These are phyloP conservation scores for Psilocybe cubensis DNA, from an alignment of 768 basidiomycete genomes.

Conservation along the genomic window DNA sequence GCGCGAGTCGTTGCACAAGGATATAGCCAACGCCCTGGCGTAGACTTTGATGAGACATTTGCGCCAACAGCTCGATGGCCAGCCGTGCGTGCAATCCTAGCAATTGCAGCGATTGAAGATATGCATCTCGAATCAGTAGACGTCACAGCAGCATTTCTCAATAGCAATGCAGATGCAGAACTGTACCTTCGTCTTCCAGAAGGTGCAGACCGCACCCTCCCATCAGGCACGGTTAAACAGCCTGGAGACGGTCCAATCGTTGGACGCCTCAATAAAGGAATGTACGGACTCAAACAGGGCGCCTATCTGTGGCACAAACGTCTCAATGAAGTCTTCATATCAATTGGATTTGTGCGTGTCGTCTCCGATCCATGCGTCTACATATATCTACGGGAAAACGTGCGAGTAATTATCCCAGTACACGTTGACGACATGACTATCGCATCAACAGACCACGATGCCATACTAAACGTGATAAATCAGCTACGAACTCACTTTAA, in stretches of 20 bases:
- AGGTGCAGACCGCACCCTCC: constrained; percentile 21
- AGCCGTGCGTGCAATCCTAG: constrained; percentile 28
- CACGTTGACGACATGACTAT: constrained; percentile 21
- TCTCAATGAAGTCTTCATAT: constrained; percentile 23
- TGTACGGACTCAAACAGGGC: constrained; percentile 49
- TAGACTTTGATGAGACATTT: constrained; percentile 43
- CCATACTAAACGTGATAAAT: constrained; percentile 19
- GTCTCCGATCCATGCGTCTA: constrained; percentile 17
- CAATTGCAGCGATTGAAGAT: constrained; percentile 31
- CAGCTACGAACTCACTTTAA: constrained; percentile 30
- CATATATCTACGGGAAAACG: constrained; percentile 26
- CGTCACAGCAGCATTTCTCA: constrained; percentile 35
- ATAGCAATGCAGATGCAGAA: constrained; percentile 31
- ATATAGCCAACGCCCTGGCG: constrained; percentile 39
- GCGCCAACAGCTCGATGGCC: constrained; percentile 24
- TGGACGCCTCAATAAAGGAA: constrained; percentile 29
- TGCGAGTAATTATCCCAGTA: constrained; percentile 27
- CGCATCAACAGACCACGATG: constrained; percentile 18
- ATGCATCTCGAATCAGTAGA: constrained; percentile 34
- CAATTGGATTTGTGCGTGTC: constrained; percentile 26
- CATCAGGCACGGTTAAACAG: not conserved
- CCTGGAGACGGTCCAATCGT: constrained; percentile 9
- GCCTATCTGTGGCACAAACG: constrained; percentile 39
- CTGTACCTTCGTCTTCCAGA: constrained; percentile 33
- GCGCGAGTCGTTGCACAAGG: constrained; percentile 45